Evolutionary conservation across 2,329 filamentous ascomycete genomes (phyloP), one percentile per base, ranked within the genome.

Genomic region (Fusarium subtropicale): DNA sequence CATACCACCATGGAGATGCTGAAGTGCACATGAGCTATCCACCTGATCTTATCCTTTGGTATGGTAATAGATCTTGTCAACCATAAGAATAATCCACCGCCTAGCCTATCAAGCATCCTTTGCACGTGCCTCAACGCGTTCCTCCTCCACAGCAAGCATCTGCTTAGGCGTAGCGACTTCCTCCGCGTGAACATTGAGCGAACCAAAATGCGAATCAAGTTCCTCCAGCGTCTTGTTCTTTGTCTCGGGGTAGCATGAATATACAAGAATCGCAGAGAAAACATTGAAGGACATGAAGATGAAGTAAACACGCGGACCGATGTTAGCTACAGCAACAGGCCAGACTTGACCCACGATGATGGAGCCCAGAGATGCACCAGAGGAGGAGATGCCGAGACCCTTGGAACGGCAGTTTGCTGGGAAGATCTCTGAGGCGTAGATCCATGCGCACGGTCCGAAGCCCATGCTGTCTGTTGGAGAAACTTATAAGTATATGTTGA

Each of bases 391-490:
- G 1, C 48, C 60, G 7, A 64, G 60, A 26, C 60, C 60, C 11
- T 64, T 64, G 6, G 60, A 64, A 2, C 60, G 59, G 2, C 60
- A 64, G 26, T 64, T 64, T 24, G 60, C 60, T 4, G 60, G 60
- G 22, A 64, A 64, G n/a, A 64, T 64, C 22, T 64, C 60, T 3
- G 60, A 64, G 10, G 60, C 60, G 18, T 64, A 64, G 22, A 64
- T 64, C 60, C 60, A 64, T 1, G 60, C 60, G 26, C 60, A 64
- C 0, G 60, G 60, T 1, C 60, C 60, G 2, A 64, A 64, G 3
- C 60, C 60, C 60, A 64, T 64, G 13, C 60, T 64, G 50, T 64
- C 60, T 64, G 31, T 34, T 10, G 12, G 4, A 13, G 1, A 16
- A 28, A 20, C 4, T 6, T 1, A 7, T 55, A 9, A 55, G 39